Conservation (phyloP, 169 alveolate species). For the Theileria annulata region DNA sequence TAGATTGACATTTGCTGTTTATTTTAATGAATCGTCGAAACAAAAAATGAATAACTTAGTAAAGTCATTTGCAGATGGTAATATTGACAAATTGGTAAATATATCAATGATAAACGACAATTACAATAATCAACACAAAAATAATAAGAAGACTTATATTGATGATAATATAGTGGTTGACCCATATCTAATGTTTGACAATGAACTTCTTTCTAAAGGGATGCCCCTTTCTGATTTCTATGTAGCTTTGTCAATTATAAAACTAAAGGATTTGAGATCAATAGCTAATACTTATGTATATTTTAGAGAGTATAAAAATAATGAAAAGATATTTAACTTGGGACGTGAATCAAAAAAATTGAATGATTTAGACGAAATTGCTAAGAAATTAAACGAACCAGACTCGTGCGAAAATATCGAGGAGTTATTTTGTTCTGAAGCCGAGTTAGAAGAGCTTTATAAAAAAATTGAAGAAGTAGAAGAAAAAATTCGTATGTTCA, state of each 20-base stretch:
- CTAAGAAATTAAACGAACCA: constrained; percentile 20
- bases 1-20: constrained; percentile 44
- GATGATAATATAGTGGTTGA: constrained; percentile 61
- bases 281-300: constrained; percentile 61
- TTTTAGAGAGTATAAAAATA: constrained; percentile 56
- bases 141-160: background rate
- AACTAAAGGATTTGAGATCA: constrained; percentile 62
- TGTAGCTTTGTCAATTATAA: constrained; percentile 67
- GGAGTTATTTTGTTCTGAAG: constrained; percentile 33
- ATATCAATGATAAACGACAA: constrained; percentile 16
- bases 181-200: constrained; percentile 65
- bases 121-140: background rate
- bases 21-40: constrained; percentile 28
- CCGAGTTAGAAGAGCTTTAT: constrained; percentile 18
- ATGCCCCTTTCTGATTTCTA: constrained; percentile 71
- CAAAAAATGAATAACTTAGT: constrained; percentile 38
- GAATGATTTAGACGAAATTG: constrained; percentile 2
- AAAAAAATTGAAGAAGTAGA: constrained; percentile 20
- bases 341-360: constrained; percentile 15
- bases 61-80: constrained; percentile 52
- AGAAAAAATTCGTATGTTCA: constrained; percentile 6
- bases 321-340: constrained; percentile 40
- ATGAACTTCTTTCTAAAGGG: constrained; percentile 63
- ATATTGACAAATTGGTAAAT: constrained; percentile 36
- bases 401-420: constrained; percentile 13